Percentiles rank a stretch among this genome's conserved stretches.
Evolutionary conservation across 495 filamentous ascomycete species (phyloP).

Genomic region (Eremomyces bilateralis): DNA sequence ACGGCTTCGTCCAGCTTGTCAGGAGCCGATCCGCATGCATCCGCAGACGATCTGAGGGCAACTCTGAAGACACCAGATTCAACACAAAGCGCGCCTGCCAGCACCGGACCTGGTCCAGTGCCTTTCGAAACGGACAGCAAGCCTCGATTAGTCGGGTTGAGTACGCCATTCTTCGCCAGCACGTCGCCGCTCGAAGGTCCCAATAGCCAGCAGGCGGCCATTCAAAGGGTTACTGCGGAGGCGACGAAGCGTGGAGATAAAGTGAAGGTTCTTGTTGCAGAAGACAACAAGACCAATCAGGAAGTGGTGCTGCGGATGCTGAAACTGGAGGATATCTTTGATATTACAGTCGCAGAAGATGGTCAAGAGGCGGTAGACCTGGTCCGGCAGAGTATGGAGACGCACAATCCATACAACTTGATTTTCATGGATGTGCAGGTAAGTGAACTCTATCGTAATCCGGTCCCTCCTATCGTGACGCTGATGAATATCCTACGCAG

Average conservation of each 20-base stretch:
- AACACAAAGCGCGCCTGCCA: conserved; percentile 6
- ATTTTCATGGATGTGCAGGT: conserved; percentile 93
- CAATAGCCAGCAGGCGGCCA: conserved; percentile 27
- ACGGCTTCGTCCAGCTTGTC: conserved; percentile 20
- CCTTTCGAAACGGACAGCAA: conserved; percentile 29
- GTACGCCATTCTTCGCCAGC: conserved; percentile 66
- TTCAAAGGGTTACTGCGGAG: conserved; percentile 25
- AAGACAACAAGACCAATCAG: conserved; percentile 90
- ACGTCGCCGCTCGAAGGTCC: conserved; percentile 24
- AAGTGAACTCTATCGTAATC: too few species aligned
- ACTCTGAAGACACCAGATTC: conserved; percentile 8
- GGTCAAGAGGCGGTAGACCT: conserved; percentile 76
- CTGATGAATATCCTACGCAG: conserved; percentile 22
- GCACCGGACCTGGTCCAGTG: conserved; percentile 12
- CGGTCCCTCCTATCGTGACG: neutral
- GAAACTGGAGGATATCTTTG: conserved; percentile 43
- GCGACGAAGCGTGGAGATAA: conserved; percentile 25
- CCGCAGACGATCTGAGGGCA: conserved; percentile 10
- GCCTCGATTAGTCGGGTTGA: conserved; percentile 62
- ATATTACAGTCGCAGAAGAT: conserved; percentile 31
- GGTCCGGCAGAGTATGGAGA: conserved; percentile 63
- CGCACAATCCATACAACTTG: conserved; percentile 47
- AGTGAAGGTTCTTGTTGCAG: conserved; percentile 71
- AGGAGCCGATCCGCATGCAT: conserved; percentile 6
- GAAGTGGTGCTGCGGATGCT: conserved; percentile 71